These are phyloP conservation scores for Xylariaceae sp. DNA, from an alignment of 2,329 filamentous ascomycete genomes.

Conservation along the genomic window DNA sequence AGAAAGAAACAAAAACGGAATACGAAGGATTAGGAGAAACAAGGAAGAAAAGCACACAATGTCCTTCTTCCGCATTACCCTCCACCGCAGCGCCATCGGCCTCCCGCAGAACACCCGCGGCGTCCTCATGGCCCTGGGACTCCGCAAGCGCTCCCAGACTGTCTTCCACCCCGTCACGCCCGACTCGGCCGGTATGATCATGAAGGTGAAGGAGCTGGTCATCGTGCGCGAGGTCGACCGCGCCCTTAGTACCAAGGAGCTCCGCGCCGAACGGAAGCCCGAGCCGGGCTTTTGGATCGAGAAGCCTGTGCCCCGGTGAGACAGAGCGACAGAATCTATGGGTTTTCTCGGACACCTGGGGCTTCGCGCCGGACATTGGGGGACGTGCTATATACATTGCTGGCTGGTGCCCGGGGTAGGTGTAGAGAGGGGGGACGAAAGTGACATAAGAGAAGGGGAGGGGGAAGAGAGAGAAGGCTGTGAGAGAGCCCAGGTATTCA, in stretches of 20 bases:
- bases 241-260: constrained; percentile 60
- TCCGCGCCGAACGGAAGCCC: constrained; percentile 67
- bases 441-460: not conserved
- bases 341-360: too few species aligned
- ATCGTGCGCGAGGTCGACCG: constrained; percentile 71
- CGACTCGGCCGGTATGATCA: constrained; percentile 82
- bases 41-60: constrained; percentile 40
- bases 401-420: not conserved
- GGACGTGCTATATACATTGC: not conserved
- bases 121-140: constrained; percentile 78
- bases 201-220: constrained; percentile 91
- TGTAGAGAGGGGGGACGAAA: too few species aligned
- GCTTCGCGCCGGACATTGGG: not conserved
- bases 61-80: constrained; percentile 86
- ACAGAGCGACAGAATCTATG: not conserved
- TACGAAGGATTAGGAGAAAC: not conserved
- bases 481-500: not conserved
- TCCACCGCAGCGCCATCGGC: constrained; percentile 84
- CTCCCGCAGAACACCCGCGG: constrained; percentile 75
- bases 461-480: not conserved
- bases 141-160: constrained; percentile 77
- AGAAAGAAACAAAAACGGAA: not conserved
- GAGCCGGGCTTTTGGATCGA: constrained; percentile 80
- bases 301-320: constrained; percentile 41
- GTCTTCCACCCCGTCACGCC: constrained; percentile 84